Evolutionary conservation across 1,284 basidiomycete genomes (phyloP).

Genomic region (Bondarzewia mesenterica): DNA sequence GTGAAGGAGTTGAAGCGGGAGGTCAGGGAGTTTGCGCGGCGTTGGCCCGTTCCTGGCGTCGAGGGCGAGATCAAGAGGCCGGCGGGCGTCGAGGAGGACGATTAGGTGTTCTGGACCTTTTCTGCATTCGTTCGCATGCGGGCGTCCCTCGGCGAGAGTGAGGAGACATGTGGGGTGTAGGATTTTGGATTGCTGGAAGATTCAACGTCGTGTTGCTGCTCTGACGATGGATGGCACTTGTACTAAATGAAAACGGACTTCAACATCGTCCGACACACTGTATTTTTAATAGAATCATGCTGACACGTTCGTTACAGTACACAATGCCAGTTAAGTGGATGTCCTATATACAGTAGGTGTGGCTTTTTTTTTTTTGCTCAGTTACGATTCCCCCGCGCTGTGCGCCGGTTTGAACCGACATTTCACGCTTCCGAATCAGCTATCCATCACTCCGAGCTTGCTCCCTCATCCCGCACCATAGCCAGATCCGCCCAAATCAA

Average conservation of each 20-base stretch:
- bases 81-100: constrained; percentile 56
- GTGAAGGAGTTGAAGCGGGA: constrained; percentile 71
- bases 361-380: too few species aligned
- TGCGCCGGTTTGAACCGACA: too few species aligned
- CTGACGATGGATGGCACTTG: not conserved
- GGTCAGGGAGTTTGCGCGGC: constrained; percentile 72
- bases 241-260: constrained; percentile 13
- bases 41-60: constrained; percentile 92
- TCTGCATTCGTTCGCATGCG: not conserved
- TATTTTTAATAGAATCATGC: not conserved
- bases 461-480: too few species aligned
- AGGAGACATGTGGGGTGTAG: not conserved
- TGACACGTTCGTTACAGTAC: not conserved
- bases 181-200: constrained; percentile 7
- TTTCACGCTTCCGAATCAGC: too few species aligned
- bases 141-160: not conserved
- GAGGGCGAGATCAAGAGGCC: constrained; percentile 54
- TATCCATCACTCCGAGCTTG: too few species aligned
- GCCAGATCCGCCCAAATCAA: too few species aligned
- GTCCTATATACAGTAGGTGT: too few species aligned
- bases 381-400: too few species aligned
- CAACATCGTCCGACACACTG: constrained; percentile 13
- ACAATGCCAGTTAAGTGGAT: not conserved
- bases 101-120: constrained; percentile 12
- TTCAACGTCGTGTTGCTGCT: constrained; percentile 13